Evolutionary conservation across 257 asterid species (phyloP), one percentile per base, ranked within the genome.

Genomic region (Nicotiana otophora): DNA sequence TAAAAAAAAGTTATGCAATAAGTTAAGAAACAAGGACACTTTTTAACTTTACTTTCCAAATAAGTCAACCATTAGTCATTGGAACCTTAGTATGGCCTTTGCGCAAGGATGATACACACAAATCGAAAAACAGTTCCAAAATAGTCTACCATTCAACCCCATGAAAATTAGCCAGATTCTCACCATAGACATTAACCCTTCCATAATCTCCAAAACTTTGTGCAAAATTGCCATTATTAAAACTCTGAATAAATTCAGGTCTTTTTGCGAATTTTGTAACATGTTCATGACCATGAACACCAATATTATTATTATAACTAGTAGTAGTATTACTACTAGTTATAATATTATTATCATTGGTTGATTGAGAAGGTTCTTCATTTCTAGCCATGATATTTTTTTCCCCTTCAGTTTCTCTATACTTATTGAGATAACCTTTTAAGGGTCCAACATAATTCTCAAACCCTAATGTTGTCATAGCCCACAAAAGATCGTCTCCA

Each of bases 401-500:
- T 14, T 86, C 91, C 14, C 81, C 94, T 70, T 90, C 92, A 64
- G 51, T 84, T 74, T 85, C 92, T 65, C 88, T 84, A 28, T 90
- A 89, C 84, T 81, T 87, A 62, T 74, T 81, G 46, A 91, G 90
- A 80, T 89, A 86, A 58, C 51, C 86, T 9, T 88, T 91, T 60
- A 91, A 83, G 31, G 88, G 84, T 19, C 83, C 89, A 9, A 88
- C 88, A 33, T 91, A 91, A 16, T 88, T 83, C 82, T 91, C 89
- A 17, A 91, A 91, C 9, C 94, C 94, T 66, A 91, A 88, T 4
- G 92, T 91, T 31, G 92, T 88, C 94, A 91, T 88, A 30, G 94
- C 90, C 92, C 92, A 89, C 81, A 91, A 77, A 5, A 91, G 91
- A 15, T 91, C 94, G 10, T 89, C 92, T 3, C 94, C 94, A 53